Base-by-base conservation (phyloP, 345 rosid species). In the Trapa incisa region DNA sequence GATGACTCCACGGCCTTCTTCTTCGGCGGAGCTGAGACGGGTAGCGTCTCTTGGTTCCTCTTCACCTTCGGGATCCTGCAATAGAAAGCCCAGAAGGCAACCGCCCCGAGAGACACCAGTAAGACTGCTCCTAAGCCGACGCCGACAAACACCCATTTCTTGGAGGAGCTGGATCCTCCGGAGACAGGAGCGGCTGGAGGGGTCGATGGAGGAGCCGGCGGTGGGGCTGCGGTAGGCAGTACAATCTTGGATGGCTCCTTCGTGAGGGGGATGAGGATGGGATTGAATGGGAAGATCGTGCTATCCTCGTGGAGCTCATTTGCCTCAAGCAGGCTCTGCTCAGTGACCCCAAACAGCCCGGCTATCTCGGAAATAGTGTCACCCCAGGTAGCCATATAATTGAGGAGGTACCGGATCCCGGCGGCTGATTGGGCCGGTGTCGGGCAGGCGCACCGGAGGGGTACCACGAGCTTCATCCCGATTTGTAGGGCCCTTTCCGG, bases 371-470 rank as follows among this genome's bases (percentile, higher is more conserved):
- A 70, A 64, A 77, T n/a, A 52, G 67, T 1, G 57, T 93, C 86
- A 33, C 75, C 83, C 82, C 53, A 47, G 10, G 75, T 70, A 68
- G 81, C 80, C 43, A 84, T 52, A 70, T 85, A 93, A 15, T 84
- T 71, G 71, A 93, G 75, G 70, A 90, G 75, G 68, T 86, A 87
- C 14, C 65, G 83, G 63, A 78, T 67, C 4, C 91, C 92, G 14
- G 71, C 73, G 65, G 84, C 74, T 50, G 68, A 68, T 76, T 93
- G 98, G 64, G 65, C 80, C 1, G 63, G 47, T 33, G 94, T 81
- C 37, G 98, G 96, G 38, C 97, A 93, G 48, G 96, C 97, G 63
- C 98, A 93, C 61, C 91, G 76, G 36, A 93, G 80, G 17, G 98
- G 97, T 42, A 80, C 90, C 2, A 65, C 56, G 15, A 90, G 78